Conservation (phyloP, 1,284 basidiomycete species). For the Heterobasidion annosum region DNA sequence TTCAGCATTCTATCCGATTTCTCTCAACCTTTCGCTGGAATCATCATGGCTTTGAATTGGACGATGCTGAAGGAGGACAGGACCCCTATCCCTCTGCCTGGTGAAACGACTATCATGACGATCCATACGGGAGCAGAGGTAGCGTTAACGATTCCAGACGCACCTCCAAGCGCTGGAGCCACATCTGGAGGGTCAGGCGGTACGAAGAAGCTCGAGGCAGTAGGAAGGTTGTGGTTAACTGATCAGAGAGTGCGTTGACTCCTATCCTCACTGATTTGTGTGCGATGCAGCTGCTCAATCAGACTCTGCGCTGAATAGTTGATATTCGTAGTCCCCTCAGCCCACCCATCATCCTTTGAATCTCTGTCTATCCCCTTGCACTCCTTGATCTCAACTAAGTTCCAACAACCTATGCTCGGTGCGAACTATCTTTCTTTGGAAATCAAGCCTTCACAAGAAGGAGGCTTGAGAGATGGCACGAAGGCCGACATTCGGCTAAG, state of each 20-base stretch:
- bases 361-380: conserved; percentile 52
- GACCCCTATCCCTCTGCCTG: conserved; percentile 52
- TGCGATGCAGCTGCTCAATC: not conserved
- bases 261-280: not conserved
- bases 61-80: conserved; percentile 52
- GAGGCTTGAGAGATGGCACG: conserved; percentile 56
- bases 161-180: conserved; percentile 29
- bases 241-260: conserved; percentile 53
- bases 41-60: conserved; percentile 74
- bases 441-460: conserved; percentile 54
- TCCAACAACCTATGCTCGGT: conserved; percentile 66
- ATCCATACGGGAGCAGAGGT: conserved; percentile 52
- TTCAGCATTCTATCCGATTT: too few species aligned
- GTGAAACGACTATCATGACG: conserved; percentile 50
- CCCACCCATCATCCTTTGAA: conserved; percentile 30
- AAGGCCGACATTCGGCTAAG: conserved; percentile 58
- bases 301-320: conserved; percentile 33
- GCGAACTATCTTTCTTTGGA: conserved; percentile 60
- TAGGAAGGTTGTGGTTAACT: conserved; percentile 53
- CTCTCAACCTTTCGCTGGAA: not conserved
- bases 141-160: conserved; percentile 45
- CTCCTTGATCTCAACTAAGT: conserved; percentile 56
- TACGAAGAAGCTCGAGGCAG: conserved; percentile 46
- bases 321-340: conserved; percentile 41
- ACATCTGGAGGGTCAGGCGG: conserved; percentile 43